Percentiles rank a stretch among this genome's conserved stretches.
Evolutionary conservation across 2,329 filamentous ascomycete species (phyloP).

Genomic region (Penicillium sp.): DNA sequence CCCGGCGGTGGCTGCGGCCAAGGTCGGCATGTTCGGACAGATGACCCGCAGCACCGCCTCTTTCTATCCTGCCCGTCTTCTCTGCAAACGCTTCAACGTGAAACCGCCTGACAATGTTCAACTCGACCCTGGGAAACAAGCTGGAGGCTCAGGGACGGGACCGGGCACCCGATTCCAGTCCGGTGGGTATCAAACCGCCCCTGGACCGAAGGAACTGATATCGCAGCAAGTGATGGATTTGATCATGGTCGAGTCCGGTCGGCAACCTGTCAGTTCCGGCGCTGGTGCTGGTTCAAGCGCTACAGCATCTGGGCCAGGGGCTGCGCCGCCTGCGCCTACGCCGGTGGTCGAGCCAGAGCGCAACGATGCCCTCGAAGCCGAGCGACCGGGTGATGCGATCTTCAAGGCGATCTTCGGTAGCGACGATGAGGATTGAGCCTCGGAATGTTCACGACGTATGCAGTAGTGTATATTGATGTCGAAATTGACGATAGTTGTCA

Average conservation of each 20-base stretch:
- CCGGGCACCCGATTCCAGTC: constrained; percentile 31
- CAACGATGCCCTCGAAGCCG: constrained; percentile 74
- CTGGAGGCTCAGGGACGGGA: constrained; percentile 32
- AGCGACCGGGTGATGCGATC: constrained; percentile 73
- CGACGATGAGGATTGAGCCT: constrained; percentile 64
- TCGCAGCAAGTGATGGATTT: constrained; percentile 56
- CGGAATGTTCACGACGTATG: no score
- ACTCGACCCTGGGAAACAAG: constrained; percentile 47
- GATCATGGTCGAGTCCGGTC: constrained; percentile 49
- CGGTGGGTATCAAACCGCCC: constrained; percentile 31
- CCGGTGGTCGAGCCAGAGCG: constrained; percentile 63
- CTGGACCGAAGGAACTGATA: constrained; percentile 48
- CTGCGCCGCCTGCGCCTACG: constrained; percentile 13
- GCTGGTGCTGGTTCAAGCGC: constrained; percentile 7
- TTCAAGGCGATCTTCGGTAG: constrained; percentile 94
- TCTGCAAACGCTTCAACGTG: constrained; percentile 97
- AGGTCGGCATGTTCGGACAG: constrained; percentile 85
- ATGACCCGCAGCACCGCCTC: constrained; percentile 71
- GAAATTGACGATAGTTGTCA: no score
- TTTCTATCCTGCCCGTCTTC: constrained; percentile 75
- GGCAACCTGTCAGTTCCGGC: constrained; percentile 29
- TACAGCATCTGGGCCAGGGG: constrained; percentile 8
- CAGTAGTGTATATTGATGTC: no score
- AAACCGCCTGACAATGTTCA: constrained; percentile 68
- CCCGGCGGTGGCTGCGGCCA: constrained; percentile 81